phyloP scores from a whole-genome alignment of 1,284 basidiomycete genomes.

The Farysia itapuensis region DNA sequence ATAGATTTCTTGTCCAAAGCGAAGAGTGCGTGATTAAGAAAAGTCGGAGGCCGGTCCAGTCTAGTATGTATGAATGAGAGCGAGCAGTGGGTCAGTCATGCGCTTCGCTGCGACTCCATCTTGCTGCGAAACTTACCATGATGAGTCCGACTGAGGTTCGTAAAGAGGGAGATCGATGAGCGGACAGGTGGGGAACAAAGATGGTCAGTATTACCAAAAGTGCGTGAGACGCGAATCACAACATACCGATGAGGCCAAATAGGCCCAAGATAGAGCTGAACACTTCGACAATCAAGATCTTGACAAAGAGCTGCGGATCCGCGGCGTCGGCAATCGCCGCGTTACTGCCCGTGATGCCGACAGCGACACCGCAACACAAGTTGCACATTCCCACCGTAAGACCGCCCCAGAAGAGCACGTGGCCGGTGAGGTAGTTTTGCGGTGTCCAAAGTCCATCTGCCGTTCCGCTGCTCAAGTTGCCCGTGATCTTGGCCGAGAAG shows the following conservation, averaged over 20 bases:
- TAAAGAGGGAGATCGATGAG: background rate
- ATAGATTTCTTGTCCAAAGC: no score
- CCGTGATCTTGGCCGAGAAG: constrained; percentile 55
- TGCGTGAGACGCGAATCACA: constrained; percentile 5
- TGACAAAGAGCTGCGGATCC: constrained; percentile 58
- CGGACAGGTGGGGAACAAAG: constrained; percentile 4
- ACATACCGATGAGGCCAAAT: constrained; percentile 54
- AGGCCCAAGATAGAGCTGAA: constrained; percentile 56
- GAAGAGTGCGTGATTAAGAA: no score
- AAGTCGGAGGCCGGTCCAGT: no score
- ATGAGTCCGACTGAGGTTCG: constrained; percentile 10
- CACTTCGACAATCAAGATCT: constrained; percentile 55
- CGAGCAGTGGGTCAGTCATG: no score
- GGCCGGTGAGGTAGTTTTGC: constrained; percentile 56
- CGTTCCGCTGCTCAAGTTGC: constrained; percentile 42
- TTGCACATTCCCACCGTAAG: constrained; percentile 58
- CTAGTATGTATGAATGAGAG: no score
- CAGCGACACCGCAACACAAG: constrained; percentile 54
- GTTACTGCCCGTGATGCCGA: constrained; percentile 58
- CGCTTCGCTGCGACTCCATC: no score
- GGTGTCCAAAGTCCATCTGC: constrained; percentile 42
- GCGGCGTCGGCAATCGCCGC: constrained; percentile 58
- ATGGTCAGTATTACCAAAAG: constrained; percentile 26
- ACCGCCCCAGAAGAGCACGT: constrained; percentile 58
- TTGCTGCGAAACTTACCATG: constrained; percentile 8